These are phyloP conservation scores for Excoecaria cochinchinensis DNA, from an alignment of 345 rosid genomes.

Conservation along the genomic window DNA sequence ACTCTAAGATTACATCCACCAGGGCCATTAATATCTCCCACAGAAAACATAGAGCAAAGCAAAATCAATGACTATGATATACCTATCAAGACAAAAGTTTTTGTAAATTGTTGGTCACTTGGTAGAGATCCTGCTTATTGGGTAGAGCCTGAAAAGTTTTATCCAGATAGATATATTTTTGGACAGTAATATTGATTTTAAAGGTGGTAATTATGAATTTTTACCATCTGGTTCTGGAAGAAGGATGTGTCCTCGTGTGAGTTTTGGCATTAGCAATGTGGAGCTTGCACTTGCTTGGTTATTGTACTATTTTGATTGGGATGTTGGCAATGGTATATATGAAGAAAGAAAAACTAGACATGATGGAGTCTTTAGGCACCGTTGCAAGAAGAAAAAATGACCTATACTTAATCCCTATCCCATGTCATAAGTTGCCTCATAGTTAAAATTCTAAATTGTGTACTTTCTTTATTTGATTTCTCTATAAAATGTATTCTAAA, in stretches of 20 bases:
- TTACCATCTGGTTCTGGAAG: not conserved
- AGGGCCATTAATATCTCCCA: not conserved
- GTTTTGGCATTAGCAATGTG: not conserved
- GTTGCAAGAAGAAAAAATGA: too few species aligned
- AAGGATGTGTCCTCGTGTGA: not conserved
- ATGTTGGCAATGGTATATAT: not conserved
- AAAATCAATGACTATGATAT: not conserved
- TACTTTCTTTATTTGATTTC: too few species aligned
- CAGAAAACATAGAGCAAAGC: not conserved
- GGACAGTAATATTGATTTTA: not conserved
- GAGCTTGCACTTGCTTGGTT: not conserved
- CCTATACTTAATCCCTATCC: too few species aligned
- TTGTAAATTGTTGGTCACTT: not conserved
- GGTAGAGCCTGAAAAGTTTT: not conserved
- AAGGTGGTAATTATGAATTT: not conserved
- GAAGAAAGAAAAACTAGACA: too few species aligned
- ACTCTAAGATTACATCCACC: not conserved
- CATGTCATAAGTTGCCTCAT: too few species aligned
- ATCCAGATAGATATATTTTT: not conserved
- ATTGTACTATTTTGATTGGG: not conserved
- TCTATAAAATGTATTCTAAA: too few species aligned
- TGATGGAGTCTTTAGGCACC: too few species aligned
- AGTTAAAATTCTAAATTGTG: too few species aligned
- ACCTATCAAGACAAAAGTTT: not conserved
- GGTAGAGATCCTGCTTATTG: not conserved